Evolutionary conservation across 495 filamentous ascomycete genomes (phyloP).

Genomic region (Patellaria atrata): DNA sequence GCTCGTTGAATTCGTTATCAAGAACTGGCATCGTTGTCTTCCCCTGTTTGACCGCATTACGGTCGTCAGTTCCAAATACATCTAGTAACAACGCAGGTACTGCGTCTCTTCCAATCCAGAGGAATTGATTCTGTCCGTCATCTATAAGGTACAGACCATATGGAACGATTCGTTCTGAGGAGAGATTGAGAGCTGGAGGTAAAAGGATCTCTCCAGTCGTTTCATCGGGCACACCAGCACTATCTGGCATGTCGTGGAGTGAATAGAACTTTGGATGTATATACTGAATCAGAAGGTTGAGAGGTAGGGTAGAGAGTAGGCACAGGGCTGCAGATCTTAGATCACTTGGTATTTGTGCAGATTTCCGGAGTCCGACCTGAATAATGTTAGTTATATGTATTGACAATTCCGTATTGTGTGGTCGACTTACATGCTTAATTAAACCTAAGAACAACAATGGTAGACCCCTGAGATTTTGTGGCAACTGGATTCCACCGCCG

Average conservation of each 20-base stretch:
- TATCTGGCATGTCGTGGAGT: conserved; percentile 96
- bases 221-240: conserved; percentile 69
- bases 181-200: conserved; percentile 73
- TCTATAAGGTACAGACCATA: conserved; percentile 97
- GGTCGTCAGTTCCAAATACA: conserved; percentile 75
- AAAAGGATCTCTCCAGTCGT: conserved; percentile 77
- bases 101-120: conserved; percentile 90
- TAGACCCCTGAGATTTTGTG: conserved; percentile 74
- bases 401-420: neutral
- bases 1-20: conserved; percentile 93
- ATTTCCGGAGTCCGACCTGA: conserved; percentile 82
- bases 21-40: conserved; percentile 74
- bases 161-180: conserved; percentile 71
- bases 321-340: conserved; percentile 88
- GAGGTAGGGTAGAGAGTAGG: conserved; percentile 78
- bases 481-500: conserved; percentile 79
- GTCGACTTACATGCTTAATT: conserved; percentile 71
- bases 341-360: conserved; percentile 90
- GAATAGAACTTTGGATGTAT: conserved; percentile 92
- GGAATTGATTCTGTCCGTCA: conserved; percentile 92
- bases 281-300: conserved; percentile 88
- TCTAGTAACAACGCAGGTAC: conserved; percentile 79
- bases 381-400: conserved; percentile 19
- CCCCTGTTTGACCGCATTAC: conserved; percentile 72
- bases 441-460: conserved; percentile 83